A percentile compares a stretch with the other conserved stretches of the same genome.
Evolutionary conservation across 371 early-diverging fungal genomes (phyloP).

Genomic region (Batrachochytrium dendrobatidis): DNA sequence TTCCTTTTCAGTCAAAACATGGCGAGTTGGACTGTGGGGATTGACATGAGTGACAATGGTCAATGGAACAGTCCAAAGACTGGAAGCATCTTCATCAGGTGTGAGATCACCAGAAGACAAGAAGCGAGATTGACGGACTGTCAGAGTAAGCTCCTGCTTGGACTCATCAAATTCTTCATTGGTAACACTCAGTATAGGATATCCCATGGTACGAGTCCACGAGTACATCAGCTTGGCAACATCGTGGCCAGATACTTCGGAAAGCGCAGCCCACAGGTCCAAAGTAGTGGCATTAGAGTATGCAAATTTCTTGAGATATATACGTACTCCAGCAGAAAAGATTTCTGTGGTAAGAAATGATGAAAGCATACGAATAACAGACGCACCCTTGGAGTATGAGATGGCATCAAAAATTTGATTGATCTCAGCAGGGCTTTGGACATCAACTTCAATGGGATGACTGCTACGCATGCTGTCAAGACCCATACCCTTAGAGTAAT

Average conservation of each 20-base stretch:
- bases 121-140: constrained; percentile 64
- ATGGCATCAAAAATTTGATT: constrained; percentile 44
- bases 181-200: constrained; percentile 65
- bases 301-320: constrained; percentile 71
- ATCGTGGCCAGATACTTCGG: constrained; percentile 59
- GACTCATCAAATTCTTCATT: constrained; percentile 42
- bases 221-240: constrained; percentile 71
- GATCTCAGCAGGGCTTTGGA: constrained; percentile 56
- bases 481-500: constrained; percentile 59
- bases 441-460: constrained; percentile 89
- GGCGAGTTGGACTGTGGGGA: constrained; percentile 20
- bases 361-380: constrained; percentile 86
- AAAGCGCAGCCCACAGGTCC: constrained; percentile 80
- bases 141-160: constrained; percentile 31
- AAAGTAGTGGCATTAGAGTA: constrained; percentile 76
- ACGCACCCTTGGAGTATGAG: constrained; percentile 88
- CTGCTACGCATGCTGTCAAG: constrained; percentile 76
- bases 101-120: constrained; percentile 64
- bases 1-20: constrained; percentile 31
- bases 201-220: constrained; percentile 87
- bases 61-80: constrained; percentile 71
- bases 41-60: constrained; percentile 32
- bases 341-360: constrained; percentile 65
- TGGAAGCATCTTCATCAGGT: constrained; percentile 47
- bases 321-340: constrained; percentile 69